Evolutionary conservation across 1,139 yeast species (phyloP), one percentile per base, ranked within the genome.

Genomic region (Debaryomyces sp.): DNA sequence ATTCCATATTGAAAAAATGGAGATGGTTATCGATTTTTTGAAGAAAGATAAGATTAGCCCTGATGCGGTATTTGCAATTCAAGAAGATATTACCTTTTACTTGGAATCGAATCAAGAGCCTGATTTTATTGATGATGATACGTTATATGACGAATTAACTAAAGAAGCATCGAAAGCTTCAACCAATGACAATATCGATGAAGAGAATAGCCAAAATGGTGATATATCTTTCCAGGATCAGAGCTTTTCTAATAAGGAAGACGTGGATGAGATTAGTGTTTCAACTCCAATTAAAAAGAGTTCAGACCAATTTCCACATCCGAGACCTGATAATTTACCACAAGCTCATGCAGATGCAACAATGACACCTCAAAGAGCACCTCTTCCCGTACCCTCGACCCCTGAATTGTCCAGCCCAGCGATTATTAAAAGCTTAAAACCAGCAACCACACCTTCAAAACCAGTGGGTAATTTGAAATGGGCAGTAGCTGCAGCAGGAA

Each of bases 381-480:
- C 32, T 41, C 29, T 39, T 15, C 42, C 47, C 7, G 47, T 47
- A 4, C 49, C 52, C 12, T 48, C 55, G 1, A 62, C 67, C 15
- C 66, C 67, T 6, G 71, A 67, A 27, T 49, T 61, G 22, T 49
- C 66, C 0, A 64, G 68, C 38, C 70, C 71, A 5, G 73, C 63
- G 8, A 68, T 69, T 37, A 75, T 68, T 36, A 74, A 81, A 48
- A 80, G 83, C 1, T 68, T 85, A 48, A 84, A 83, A 62, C 90
- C 90, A 2, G 89, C 90, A 1, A 75, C 84, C 0, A 77, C 86
- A 6, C 90, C 90, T 9, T 71, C 82, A 9, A 81, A 81, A 53
- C 88, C 89, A 1, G 78, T 79, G 3, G 83, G 85, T 13, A 87
- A 81, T 49, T 69, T 85, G 54, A 84, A 85, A 57, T 86, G 92